phyloP scores from a whole-genome alignment of 2,329 filamentous ascomycete genomes.

The Aspergillus vadensis region DNA sequence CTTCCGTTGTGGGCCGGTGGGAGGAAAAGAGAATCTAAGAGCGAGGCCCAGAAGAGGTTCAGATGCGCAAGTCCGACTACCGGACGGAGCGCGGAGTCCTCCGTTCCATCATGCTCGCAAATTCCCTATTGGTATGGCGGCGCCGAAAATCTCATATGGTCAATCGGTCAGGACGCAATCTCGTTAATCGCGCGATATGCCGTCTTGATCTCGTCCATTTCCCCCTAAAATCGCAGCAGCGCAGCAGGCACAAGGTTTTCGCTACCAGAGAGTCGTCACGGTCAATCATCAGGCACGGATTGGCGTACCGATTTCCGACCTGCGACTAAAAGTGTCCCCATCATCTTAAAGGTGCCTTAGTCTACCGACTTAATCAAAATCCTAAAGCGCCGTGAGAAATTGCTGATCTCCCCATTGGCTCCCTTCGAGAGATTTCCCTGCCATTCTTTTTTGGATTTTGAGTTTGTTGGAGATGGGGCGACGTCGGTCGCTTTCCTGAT shows the following conservation, averaged over 20 bases:
- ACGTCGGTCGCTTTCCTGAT: conserved; percentile 7
- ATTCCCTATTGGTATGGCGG: neutral
- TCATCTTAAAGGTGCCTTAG: conserved; percentile 4
- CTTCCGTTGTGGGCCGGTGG: conserved; percentile 3
- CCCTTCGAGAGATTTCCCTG: conserved; percentile 1
- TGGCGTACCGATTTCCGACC: conserved; percentile 3
- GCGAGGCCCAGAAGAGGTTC: neutral
- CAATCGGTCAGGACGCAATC: neutral
- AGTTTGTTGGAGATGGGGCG: conserved; percentile 13
- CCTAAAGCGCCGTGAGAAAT: neutral
- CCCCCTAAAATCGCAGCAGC: neutral
- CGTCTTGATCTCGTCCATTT: neutral
- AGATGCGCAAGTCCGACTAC: conserved; percentile 1
- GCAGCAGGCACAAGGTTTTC: neutral
- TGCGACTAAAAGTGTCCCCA: neutral
- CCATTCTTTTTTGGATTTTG: conserved; percentile 13
- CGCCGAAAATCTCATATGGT: neutral
- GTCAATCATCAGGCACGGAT: neutral
- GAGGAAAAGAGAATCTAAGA: no score
- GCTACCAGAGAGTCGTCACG: neutral
- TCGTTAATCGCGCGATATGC: conserved; percentile 4
- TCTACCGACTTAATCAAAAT: conserved; percentile 3
- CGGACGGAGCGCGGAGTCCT: conserved; percentile 6
- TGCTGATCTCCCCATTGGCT: neutral
- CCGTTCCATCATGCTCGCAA: neutral